A percentile compares a stretch with the other conserved stretches of the same genome.
Conservation (phyloP, 1,139 yeast species). For the Lodderomyces metapsilosis region DNA sequence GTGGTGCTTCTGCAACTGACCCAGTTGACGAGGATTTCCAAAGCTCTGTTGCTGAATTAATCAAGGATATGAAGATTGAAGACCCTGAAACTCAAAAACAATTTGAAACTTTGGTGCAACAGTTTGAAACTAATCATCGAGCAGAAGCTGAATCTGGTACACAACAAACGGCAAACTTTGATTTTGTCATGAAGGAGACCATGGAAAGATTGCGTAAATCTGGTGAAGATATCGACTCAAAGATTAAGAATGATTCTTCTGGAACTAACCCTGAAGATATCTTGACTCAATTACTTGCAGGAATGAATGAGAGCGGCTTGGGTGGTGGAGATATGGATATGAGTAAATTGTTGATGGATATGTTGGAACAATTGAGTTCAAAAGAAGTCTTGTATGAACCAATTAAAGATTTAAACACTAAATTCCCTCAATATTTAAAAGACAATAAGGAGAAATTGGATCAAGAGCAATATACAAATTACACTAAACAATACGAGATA, state of each 20-base stretch:
- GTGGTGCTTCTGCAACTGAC: slow-evolving; percentile 15
- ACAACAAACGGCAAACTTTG: slow-evolving; percentile 49
- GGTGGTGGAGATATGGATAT: slow-evolving; percentile 53
- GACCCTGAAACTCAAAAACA: slow-evolving; percentile 62
- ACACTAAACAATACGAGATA: slow-evolving; percentile 53
- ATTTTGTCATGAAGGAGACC: slow-evolving; percentile 77
- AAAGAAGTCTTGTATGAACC: slow-evolving; percentile 90
- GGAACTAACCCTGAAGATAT: slow-evolving; percentile 56
- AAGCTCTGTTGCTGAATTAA: slow-evolving; percentile 51
- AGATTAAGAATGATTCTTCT: slow-evolving; percentile 50
- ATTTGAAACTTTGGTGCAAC: slow-evolving; percentile 49
- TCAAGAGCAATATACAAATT: slow-evolving; percentile 49
- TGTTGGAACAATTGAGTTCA: slow-evolving; percentile 81
- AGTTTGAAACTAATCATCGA: slow-evolving; percentile 40
- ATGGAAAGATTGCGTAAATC: slow-evolving; percentile 73
- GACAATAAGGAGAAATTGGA: slow-evolving; percentile 46
- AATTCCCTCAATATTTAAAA: slow-evolving; percentile 63
- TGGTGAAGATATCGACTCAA: slow-evolving; percentile 64
- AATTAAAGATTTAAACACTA: slow-evolving; percentile 72
- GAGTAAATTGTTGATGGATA: slow-evolving; percentile 67
- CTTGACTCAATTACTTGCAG: slow-evolving; percentile 53
- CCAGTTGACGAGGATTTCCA: slow-evolving; percentile 44
- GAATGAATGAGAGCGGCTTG: slow-evolving; percentile 37
- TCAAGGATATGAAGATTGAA: slow-evolving; percentile 55
- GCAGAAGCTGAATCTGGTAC: slow-evolving; percentile 37